phyloP scores from a whole-genome alignment of 192 early-diverging fungal species.

The Coemansia sp. region DNA sequence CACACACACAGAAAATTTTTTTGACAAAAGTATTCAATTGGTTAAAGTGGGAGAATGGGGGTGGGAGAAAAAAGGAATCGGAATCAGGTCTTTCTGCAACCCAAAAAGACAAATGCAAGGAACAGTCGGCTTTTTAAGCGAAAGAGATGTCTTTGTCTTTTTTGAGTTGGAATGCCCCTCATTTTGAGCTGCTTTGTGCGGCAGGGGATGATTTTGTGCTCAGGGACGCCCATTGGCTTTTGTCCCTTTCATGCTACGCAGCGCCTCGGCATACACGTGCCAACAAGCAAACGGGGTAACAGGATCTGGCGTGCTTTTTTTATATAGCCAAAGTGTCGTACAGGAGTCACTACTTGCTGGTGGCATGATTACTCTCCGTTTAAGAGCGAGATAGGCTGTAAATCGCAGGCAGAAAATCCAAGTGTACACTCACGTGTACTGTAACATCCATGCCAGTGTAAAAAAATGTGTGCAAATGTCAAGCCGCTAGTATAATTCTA shows the following conservation, averaged over 20 bases:
- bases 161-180: conserved; percentile 6
- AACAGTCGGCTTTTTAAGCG: conserved; percentile 3
- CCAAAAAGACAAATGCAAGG: conserved; percentile 6
- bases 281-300: background rate
- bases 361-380: background rate
- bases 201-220: background rate
- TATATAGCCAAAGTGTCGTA: background rate
- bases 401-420: background rate
- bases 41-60: background rate
- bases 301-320: conserved; percentile 1
- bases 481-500: background rate
- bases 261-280: background rate
- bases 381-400: background rate
- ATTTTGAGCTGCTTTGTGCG: too few relatives aligned
- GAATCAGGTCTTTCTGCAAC: background rate
- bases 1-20: background rate
- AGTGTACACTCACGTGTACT: background rate
- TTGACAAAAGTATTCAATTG: background rate
- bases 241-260: background rate
- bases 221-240: background rate
- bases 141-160: background rate
- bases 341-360: background rate
- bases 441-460: background rate
- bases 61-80: background rate
- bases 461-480: background rate